Evolutionary conservation across 2,329 filamentous ascomycete genomes (phyloP).

Genomic region (Chaetomiaceae sp.): DNA sequence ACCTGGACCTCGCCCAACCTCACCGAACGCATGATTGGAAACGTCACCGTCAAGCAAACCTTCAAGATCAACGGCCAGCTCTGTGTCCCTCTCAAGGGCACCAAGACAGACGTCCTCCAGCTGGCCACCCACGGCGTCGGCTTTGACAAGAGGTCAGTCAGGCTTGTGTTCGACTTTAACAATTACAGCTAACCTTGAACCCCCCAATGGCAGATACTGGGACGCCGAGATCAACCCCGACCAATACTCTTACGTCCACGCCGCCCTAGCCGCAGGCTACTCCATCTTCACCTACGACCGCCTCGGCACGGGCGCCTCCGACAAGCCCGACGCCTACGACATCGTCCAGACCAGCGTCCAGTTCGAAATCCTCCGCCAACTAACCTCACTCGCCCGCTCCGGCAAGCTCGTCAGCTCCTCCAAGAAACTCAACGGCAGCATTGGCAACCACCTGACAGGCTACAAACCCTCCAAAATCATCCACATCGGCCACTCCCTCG

Average conservation of each 20-base stretch:
- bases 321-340: background rate
- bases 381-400: background rate
- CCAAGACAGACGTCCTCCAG: background rate
- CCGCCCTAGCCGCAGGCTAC: background rate
- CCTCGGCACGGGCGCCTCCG: background rate
- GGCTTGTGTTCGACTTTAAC: too few species aligned
- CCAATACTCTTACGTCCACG: background rate
- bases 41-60: background rate
- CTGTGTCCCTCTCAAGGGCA: background rate
- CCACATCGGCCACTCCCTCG: background rate
- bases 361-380: background rate
- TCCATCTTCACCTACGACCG: conserved; percentile 2
- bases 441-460: background rate
- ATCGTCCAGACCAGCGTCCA: background rate
- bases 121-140: background rate
- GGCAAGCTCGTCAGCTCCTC: background rate
- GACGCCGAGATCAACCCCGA: background rate
- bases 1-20: background rate
- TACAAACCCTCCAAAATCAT: background rate
- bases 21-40: background rate
- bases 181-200: too few species aligned
- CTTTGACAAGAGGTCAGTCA: background rate
- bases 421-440: background rate
- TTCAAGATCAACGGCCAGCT: background rate
- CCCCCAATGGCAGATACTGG: conserved; percentile 5